Conservation (phyloP, 352 stramenopile genomes). For the Pythium apleroticum region DNA sequence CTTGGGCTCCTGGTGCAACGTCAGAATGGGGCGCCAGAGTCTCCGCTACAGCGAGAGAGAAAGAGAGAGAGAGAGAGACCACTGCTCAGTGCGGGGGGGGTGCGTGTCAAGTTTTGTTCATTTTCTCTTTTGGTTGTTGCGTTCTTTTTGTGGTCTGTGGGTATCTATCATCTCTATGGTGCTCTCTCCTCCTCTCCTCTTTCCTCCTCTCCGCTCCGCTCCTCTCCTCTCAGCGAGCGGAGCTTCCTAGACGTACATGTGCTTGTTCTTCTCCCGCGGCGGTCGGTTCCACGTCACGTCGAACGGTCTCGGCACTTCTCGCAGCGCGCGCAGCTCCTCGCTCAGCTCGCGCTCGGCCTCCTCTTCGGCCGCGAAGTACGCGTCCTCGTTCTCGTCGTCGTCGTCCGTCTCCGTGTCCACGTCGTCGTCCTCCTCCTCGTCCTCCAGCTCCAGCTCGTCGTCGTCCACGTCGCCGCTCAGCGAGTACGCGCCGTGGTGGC, state of each 20-base stretch:
- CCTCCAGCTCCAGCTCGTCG: slow-evolving; percentile 24
- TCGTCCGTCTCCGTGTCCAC: slow-evolving; percentile 12
- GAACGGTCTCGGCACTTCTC: slow-evolving; percentile 55
- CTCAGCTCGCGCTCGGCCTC: slow-evolving; percentile 37
- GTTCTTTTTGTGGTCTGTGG: not conserved
- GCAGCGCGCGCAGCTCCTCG: slow-evolving; percentile 37
- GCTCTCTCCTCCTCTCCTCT: not conserved
- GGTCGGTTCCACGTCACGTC: slow-evolving; percentile 73
- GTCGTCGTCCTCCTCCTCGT: slow-evolving; percentile 36
- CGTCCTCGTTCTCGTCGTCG: slow-evolving; percentile 39
- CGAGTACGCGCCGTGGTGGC: slow-evolving; percentile 25
- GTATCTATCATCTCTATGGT: slow-evolving; percentile 1
- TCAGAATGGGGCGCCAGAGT: too few relatives aligned
- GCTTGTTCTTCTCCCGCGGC: slow-evolving; percentile 65
- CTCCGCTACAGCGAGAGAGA: too few relatives aligned
- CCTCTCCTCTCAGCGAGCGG: not conserved
- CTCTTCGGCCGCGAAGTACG: slow-evolving; percentile 55
- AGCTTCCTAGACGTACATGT: slow-evolving; percentile 61
- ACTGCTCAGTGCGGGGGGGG: too few relatives aligned
- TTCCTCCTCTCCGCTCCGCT: not conserved
- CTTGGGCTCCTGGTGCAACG: too few relatives aligned
- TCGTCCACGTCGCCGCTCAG: slow-evolving; percentile 24
- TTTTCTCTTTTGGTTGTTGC: not conserved
- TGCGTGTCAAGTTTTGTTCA: slow-evolving; percentile 1
- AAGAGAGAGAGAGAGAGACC: too few relatives aligned